Percentiles rank a stretch among this genome's conserved stretches.
These are phyloP conservation scores for Lactifluus pinguis DNA, from an alignment of 768 basidiomycete species.

Conservation along the genomic window DNA sequence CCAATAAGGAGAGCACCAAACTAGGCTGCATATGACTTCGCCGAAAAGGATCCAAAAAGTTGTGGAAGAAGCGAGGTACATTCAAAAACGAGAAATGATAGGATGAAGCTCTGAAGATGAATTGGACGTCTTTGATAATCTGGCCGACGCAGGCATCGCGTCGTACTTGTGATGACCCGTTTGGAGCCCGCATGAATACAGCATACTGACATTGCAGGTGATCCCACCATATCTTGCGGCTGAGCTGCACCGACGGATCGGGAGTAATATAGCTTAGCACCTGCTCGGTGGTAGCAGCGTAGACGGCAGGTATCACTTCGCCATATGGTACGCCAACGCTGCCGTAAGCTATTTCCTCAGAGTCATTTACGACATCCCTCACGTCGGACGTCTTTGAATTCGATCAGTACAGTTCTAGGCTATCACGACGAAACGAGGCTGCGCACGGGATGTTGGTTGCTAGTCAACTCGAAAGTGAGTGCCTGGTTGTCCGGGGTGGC, in stretches of 20 bases:
- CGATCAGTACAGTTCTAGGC: neutral
- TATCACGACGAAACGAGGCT: neutral
- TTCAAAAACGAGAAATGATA: conserved; percentile 73
- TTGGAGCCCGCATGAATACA: neutral
- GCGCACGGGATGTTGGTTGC: neutral
- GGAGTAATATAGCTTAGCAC: conserved; percentile 20
- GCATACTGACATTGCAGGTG: conserved; percentile 49
- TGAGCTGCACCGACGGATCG: conserved; percentile 58
- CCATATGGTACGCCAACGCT: neutral
- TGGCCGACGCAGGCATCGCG: conserved; percentile 38
- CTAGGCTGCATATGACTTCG: conserved; percentile 59
- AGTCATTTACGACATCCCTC: neutral
- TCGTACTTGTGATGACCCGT: conserved; percentile 24
- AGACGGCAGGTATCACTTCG: neutral
- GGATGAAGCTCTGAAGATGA: conserved; percentile 53
- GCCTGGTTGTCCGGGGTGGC: neutral
- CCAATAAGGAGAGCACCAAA: conserved; percentile 51
- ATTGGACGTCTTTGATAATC: conserved; percentile 50
- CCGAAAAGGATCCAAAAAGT: conserved; percentile 44
- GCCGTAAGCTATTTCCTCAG: neutral
- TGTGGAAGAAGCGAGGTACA: conserved; percentile 55
- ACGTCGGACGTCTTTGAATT: neutral
- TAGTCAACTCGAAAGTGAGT: neutral
- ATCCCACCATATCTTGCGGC: conserved; percentile 76
- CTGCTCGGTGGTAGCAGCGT: neutral